phyloP scores from a whole-genome alignment of 805 yeast species.

The baker's yeast (Saccharomyces cerevisiae) region DNA sequence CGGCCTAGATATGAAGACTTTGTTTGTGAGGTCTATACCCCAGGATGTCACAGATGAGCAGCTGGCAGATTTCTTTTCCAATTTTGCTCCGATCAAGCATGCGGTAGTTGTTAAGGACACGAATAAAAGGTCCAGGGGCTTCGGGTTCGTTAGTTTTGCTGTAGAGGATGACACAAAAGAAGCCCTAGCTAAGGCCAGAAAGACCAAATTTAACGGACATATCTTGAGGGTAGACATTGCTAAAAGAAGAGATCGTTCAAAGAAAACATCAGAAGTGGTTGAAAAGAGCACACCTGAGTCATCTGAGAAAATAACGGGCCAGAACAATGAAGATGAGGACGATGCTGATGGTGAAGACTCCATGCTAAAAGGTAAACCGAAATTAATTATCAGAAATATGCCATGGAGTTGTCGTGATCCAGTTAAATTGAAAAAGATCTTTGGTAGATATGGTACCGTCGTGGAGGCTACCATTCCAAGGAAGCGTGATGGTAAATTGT shows the following conservation, averaged over 20 bases:
- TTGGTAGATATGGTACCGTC: constrained; percentile 75
- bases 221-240: constrained; percentile 77
- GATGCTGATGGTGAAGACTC: constrained; percentile 39
- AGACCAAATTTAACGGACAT: constrained; percentile 55
- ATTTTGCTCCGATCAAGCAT: constrained; percentile 90
- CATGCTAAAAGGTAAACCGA: constrained; percentile 59
- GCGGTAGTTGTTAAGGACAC: constrained; percentile 82
- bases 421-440: constrained; percentile 57
- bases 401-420: constrained; percentile 93
- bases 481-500: constrained; percentile 78
- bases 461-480: constrained; percentile 84
- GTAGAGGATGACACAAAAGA: constrained; percentile 72
- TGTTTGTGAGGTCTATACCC: constrained; percentile 85
- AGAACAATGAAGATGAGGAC: constrained; percentile 10
- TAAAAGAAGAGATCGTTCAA: constrained; percentile 78
- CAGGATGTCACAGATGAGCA: constrained; percentile 72
- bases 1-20: constrained; percentile 41
- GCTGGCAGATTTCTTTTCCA: constrained; percentile 76
- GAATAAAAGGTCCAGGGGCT: constrained; percentile 76
- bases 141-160: constrained; percentile 90
- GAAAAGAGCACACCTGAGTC: constrained; percentile 3
- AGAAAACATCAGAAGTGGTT: constrained; percentile 16
- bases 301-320: constrained; percentile 4
- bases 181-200: constrained; percentile 64
- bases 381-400: constrained; percentile 80